Base-by-base conservation (phyloP, 2,329 filamentous ascomycete species). In the Dothistroma pini region DNA sequence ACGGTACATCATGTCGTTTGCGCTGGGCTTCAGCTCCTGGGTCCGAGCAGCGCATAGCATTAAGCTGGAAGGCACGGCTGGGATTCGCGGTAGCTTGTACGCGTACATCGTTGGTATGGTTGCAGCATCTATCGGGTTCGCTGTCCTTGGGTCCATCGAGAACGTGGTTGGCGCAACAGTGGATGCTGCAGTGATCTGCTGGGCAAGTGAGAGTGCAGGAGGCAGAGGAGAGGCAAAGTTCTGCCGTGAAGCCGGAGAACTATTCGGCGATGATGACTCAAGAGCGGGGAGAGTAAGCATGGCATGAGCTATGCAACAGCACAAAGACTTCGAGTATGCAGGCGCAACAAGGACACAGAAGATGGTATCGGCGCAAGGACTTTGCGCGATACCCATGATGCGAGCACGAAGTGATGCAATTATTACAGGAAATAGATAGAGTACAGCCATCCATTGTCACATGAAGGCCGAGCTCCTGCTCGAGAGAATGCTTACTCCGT, bases 1-100 rank as follows among this genome's bases (percentile, higher is more conserved):
- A 1, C 86, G 93, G 19, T 90, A 93, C 73, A 89, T 97, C 71
- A 96, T 97, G 86, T 91, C 91, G 0, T 86, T 93, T 52, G 90
- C 88, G 0, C 84, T 99, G 32, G 93, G 93, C 0, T 96, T 97
- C 77, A 93, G 90, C 4, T 93, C 91, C n/a, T 99, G 95, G 95
- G 91, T 97, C 9, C 89, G 91, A 52, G 96, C 93, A 38, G 93
- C 95, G 11, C 87, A 91, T 64, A 88, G 89, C 75, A 80, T 97
- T 4, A 81, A 83, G 56, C 80, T 95, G 21, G 80, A 73, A 78
- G 71, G 77, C 78, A 62, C 86, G 75, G 70, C 73, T 54, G 69
- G 75, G 59, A 53, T 78, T 58, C 85, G 85, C 51, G 95, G 95
- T 9, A 96, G 91, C 69, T 82, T 95, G 25, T 99, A 99, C 74